Percentiles rank a stretch among this genome's conserved stretches.
phyloP scores from a whole-genome alignment of 805 yeast genomes.

The Yarrowia phangngaensis region DNA sequence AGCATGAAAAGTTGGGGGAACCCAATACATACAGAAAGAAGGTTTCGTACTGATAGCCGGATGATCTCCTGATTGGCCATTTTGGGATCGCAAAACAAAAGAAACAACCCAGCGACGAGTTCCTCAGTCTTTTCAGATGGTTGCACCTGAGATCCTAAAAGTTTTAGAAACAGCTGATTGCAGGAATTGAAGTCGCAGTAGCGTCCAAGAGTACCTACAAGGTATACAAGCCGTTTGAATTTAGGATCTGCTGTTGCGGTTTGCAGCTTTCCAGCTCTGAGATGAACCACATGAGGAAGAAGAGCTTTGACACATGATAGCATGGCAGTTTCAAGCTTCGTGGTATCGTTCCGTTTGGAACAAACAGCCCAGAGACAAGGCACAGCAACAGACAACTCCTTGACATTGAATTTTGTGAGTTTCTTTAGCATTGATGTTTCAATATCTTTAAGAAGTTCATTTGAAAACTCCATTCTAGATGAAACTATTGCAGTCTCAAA shows the following conservation, averaged over 20 bases:
- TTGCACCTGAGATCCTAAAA: neutral
- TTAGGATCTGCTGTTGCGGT: conserved; percentile 42
- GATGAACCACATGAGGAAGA: conserved; percentile 45
- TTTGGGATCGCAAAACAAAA: conserved; percentile 43
- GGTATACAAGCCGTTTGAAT: conserved; percentile 53
- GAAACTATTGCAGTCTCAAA: conserved; percentile 46
- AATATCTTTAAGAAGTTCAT: conserved; percentile 12
- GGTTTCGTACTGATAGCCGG: conserved; percentile 53
- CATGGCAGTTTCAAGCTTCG: conserved; percentile 58
- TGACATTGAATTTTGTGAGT: conserved; percentile 27
- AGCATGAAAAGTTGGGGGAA: conserved; percentile 66
- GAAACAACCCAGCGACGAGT: neutral
- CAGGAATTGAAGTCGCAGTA: conserved; percentile 57
- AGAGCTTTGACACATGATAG: conserved; percentile 55
- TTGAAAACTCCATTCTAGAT: conserved; percentile 21
- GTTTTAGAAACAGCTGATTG: conserved; percentile 39
- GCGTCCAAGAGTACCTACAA: conserved; percentile 69
- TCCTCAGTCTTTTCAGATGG: conserved; percentile 1
- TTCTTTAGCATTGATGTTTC: conserved; percentile 25
- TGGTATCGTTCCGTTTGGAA: conserved; percentile 45
- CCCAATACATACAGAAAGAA: conserved; percentile 56
- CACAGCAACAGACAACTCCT: conserved; percentile 67
- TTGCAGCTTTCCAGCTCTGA: conserved; percentile 30
- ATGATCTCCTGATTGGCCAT: conserved; percentile 46
- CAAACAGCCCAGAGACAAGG: conserved; percentile 64